A percentile compares a stretch with the other conserved stretches of the same genome.
Evolutionary conservation across 768 basidiomycete species (phyloP).

Genomic region (Phaffia tasmanica): DNA sequence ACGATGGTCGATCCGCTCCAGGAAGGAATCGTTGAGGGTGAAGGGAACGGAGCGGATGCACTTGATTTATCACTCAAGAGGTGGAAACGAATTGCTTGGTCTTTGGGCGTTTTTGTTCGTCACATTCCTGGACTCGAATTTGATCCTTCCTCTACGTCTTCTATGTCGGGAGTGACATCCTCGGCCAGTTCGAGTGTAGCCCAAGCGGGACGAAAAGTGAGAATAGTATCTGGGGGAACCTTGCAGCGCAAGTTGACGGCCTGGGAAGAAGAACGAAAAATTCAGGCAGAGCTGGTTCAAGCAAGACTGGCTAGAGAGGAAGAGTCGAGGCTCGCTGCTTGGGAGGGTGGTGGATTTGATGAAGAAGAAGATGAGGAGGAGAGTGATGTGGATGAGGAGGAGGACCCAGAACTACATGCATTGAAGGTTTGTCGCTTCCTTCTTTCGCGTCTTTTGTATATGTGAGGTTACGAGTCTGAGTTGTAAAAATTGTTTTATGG

Average conservation of each 20-base stretch:
- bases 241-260: slow-evolving; percentile 45
- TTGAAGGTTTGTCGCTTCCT: slow-evolving; percentile 52
- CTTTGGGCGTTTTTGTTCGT: slow-evolving; percentile 55
- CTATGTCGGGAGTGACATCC: too few relatives aligned
- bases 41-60: slow-evolving; percentile 48
- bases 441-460: background rate
- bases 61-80: slow-evolving; percentile 45
- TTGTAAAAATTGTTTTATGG: background rate
- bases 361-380: slow-evolving; percentile 32
- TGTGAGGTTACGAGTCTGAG: background rate
- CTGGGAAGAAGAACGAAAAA: slow-evolving; percentile 49
- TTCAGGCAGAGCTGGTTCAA: background rate
- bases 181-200: background rate
- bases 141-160: slow-evolving; percentile 28
- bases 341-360: slow-evolving; percentile 15
- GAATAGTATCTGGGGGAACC: slow-evolving; percentile 54
- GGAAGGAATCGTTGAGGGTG: slow-evolving; percentile 76
- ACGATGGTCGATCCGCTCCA: slow-evolving; percentile 33
- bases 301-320: slow-evolving; percentile 32
- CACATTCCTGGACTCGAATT: slow-evolving; percentile 63
- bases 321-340: slow-evolving; percentile 38
- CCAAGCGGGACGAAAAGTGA: slow-evolving; percentile 45
- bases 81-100: slow-evolving; percentile 65
- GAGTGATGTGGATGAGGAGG: slow-evolving; percentile 43
- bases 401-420: slow-evolving; percentile 47